Base-by-base conservation (phyloP, 164 flowering plant species). In the Tinospora cordifolia region DNA sequence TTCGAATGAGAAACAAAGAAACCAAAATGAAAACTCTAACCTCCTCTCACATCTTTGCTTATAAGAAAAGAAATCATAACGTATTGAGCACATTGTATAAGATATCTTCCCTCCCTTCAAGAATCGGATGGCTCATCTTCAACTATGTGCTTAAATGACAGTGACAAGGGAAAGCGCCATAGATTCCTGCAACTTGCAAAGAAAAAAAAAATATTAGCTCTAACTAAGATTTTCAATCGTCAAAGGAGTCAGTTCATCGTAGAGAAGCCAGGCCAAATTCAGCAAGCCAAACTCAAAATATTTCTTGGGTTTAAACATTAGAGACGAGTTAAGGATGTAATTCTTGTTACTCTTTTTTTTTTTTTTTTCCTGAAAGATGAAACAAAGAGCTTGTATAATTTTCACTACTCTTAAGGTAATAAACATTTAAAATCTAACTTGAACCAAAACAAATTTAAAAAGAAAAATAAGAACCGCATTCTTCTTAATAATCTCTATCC, bases 11-110 rank as follows among this genome's bases (percentile, higher is more conserved):
- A 54, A 21, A 54, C 60, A 54, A 54, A 54, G 60, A 54, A 54
- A 54, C n/a, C 60, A 54, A 54, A 54, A 19, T 4, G 24, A n/a
- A 19, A 54, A 15, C 21, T 14, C 60, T 19, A 54, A 54, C 60
- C 60, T 54, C 60, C 60, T 54, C 60, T 54, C 60, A 54, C 60
- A 54, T 54, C 60, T n/a, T 54, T 17, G n/a, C 60, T 17, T 54
- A 21, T 54, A 54, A 19, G 60, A 54, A 54, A 54, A 19, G 60
- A 54, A 54, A 19, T 17, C 8, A 14, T 21, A 15, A 19, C n/a
- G 60, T 17, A 51, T 51, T 51, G 58, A 51, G 22, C 21, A n/a
- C 58, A 3, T 51, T 51, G 58, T 44, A 6, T 51, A 51, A 54
- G 60, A 21, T 19, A 24, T 10, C 19, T 12, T 19, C 12, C 54